These are phyloP conservation scores for Podospora pseudopauciseta DNA, from an alignment of 495 filamentous ascomycete species.

Conservation along the genomic window DNA sequence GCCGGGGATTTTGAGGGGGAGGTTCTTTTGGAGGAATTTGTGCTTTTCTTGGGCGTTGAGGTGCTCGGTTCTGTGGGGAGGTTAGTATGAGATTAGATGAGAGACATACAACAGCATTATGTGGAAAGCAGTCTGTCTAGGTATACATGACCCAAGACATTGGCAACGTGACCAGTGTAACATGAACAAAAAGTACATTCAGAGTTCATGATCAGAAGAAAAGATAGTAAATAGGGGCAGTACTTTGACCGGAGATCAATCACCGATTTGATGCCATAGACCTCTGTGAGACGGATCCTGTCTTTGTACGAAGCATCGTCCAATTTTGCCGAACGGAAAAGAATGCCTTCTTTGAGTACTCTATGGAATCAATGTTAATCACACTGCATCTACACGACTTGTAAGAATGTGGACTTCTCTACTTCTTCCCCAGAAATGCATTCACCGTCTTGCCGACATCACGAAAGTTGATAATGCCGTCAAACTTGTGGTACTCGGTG, in stretches of 20 bases:
- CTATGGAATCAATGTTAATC: slow-evolving; percentile 32
- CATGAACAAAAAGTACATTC: not conserved
- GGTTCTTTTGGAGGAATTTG: slow-evolving; percentile 35
- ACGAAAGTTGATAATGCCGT: slow-evolving; percentile 76
- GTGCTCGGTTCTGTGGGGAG: slow-evolving; percentile 57
- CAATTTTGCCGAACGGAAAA: slow-evolving; percentile 71
- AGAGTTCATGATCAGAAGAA: no score
- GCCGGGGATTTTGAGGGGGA: slow-evolving; percentile 53
- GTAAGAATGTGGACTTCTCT: slow-evolving; percentile 12
- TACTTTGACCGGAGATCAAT: slow-evolving; percentile 77
- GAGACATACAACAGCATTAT: no score
- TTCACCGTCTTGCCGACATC: slow-evolving; percentile 79
- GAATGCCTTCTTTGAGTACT: slow-evolving; percentile 60
- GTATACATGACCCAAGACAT: not conserved
- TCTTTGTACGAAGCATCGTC: slow-evolving; percentile 71
- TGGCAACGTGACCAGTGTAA: not conserved
- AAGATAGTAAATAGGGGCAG: slow-evolving; percentile 1
- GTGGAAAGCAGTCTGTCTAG: no score
- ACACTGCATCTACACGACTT: not conserved
- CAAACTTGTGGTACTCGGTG: slow-evolving; percentile 37
- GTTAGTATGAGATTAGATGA: not conserved
- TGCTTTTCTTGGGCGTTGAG: slow-evolving; percentile 63
- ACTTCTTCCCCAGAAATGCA: slow-evolving; percentile 51
- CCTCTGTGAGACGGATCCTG: slow-evolving; percentile 53
- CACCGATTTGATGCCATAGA: slow-evolving; percentile 63